Base-by-base conservation (phyloP, 805 yeast genomes). In the Naumovozyma baii region DNA sequence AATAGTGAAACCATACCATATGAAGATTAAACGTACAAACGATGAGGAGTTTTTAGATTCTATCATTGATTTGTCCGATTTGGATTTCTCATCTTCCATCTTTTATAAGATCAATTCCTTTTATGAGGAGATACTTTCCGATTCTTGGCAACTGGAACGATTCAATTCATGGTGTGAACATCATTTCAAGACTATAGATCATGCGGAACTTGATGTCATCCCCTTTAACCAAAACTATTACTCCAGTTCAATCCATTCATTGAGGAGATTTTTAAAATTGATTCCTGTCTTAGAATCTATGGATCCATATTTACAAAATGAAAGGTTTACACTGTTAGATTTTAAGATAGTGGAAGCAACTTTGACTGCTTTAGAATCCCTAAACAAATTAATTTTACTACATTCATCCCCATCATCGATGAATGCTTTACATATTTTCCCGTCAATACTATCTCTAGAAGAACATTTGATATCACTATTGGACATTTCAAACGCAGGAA, bases 81-180 rank as follows among this genome's bases (percentile, higher is more conserved):
- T 43, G 10, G 48, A 49, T 36, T 34, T 43, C 4, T 16, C 37
- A 14, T 26, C 40, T 15, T 41, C 52, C 2, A 35, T 49, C 4
- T 46, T 47, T 33, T 44, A 41, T 3, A 47, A 43, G 31, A 49
- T 49, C 3, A 43, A 41, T 16, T 31, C 42, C n/a, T 47, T 42
- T 22, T 38, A 41, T n/a, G 34, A 39, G 16, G 51, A 47, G 30
- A 20, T 49, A 14, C 26, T 16, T 2, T 12, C 26, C 9, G 37
- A 40, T 33, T 9, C 35, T 2, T 15, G 13, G 16, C 38, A 35
- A 33, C 12, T 17, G 5, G 32, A 34, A 14, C 35, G 18, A 19
- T 46, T 46, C 26, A 28, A 22, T 4, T 3, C 36, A 13, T 16
- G 20, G 16, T 38, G 38, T 14, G 17, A 14, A 9, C 16, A 19